Base-by-base conservation (phyloP, 768 basidiomycete genomes). In the Cubamyces sp. region DNA sequence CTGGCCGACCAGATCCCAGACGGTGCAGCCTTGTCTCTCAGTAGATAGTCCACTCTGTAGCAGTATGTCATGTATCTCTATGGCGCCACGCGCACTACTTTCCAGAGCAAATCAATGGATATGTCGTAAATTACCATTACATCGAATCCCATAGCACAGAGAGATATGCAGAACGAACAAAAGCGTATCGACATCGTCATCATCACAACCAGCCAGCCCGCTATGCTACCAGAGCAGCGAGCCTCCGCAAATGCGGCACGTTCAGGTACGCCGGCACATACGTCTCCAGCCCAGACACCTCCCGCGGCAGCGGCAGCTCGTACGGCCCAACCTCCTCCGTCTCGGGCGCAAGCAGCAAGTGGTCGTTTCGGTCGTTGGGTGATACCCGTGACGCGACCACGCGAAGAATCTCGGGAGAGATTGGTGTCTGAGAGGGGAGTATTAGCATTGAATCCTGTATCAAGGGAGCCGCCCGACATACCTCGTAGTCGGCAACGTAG, bases 401-500 rank as follows among this genome's bases (percentile, higher is more conserved):
- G 54, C 94, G 90, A 41, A 99, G 81, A 64, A 99, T 98, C 78
- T 98, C 96, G 23, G 94, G 92, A 1, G 96, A 94, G 70, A 98
- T 98, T 9, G 96, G 97, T 68, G 92, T 95, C 93, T 96, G 66
- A 21, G 49, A 58, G 64, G 26, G 57, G 49, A 9, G 3, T 5
- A 62, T 57, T 39, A 65, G 48, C 39, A 53, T 30, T 30, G 34
- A 25, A 11, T 21, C 47, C 3, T 21, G 2, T 16, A 16, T 14
- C 34, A 34, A 19, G 56, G 12, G 12, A 58, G 40, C 54, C n/a
- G 40, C 11, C 57, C 26, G 66, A 34, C 81, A 43, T 68, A 94
- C 94, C 86, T 99, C 97, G 74, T 98, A 99, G 77, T 98, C 97
- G 48, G 96, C 97, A 64, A 96, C 96, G 72, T 97, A 98, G 78